A percentile compares a stretch with the other conserved stretches of the same genome.
Conservation (phyloP, 805 yeast genomes). For the Candida silvatica region DNA sequence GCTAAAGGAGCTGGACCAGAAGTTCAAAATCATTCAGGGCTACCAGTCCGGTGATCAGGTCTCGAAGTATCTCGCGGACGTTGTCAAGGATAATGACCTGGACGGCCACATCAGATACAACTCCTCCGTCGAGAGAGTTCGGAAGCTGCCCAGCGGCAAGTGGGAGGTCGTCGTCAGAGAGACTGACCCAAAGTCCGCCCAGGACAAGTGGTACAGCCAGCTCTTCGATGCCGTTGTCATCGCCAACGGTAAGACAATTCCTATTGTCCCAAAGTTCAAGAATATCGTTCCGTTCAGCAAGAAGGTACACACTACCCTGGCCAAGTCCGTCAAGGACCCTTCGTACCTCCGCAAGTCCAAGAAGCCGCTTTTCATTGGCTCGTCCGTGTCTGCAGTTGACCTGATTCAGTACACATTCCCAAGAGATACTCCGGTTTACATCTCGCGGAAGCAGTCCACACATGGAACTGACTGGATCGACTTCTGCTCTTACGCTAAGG, state of each 20-base stretch:
- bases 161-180: constrained; percentile 26
- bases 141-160: constrained; percentile 22
- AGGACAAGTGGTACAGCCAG: constrained; percentile 32
- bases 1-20: constrained; percentile 3
- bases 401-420: constrained; percentile 29
- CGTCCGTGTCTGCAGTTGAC: constrained; percentile 33
- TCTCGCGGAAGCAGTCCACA: constrained; percentile 11
- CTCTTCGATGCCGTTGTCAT: constrained; percentile 52
- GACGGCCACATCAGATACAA: constrained; percentile 28
- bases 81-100: constrained; percentile 19
- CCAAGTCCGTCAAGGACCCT: constrained; percentile 43
- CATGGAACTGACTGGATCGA: constrained; percentile 5
- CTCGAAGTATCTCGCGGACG: constrained; percentile 9
- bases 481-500: constrained; percentile 7
- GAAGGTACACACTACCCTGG: constrained; percentile 36
- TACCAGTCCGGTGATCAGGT: constrained; percentile 23
- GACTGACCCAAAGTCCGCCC: constrained; percentile 3
- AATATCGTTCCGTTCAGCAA: constrained; percentile 27
- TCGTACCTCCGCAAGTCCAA: constrained; percentile 29
- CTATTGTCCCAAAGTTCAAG: constrained; percentile 43
- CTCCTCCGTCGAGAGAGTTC: constrained; percentile 32
- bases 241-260: constrained; percentile 57
- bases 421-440: constrained; percentile 13
- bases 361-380: constrained; percentile 36
- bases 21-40: constrained; percentile 7